Base-by-base conservation (phyloP, 2,329 filamentous ascomycete species). In the Fusarium sp. region DNA sequence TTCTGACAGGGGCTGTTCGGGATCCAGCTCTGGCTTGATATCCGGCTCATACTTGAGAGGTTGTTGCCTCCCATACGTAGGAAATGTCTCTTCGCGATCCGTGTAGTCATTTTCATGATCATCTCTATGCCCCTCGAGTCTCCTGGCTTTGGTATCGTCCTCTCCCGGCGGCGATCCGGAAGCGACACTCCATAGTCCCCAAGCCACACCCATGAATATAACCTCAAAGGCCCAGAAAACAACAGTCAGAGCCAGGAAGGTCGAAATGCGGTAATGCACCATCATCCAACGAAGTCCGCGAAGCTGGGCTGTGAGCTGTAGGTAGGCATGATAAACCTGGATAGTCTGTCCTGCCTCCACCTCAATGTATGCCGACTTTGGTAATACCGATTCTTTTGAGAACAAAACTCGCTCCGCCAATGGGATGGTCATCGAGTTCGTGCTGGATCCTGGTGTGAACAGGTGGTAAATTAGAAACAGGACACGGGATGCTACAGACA, bases 261-360 rank as follows among this genome's bases (percentile, higher is more conserved):
- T 89, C 3, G 89, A 78, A 37, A 96, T 75, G 14, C 91, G 89
- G 81, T 95, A 91, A 65, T 93, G 90, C 75, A 96, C 96, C 92
- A 99, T 97, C 58, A 94, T 74, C 89, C 92, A 96, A 50, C 91
- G 84, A 65, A 98, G 78, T 0, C 95, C 95, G 13, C 86, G 85
- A 69, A 98, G 89, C 55, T 89, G 86, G 7, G 95, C 94, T 28
- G 87, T 89, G 67, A 98, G 88, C 4, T 85, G 86, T 34, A 97
- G 84, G 16, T 81, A 82, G 6, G 88, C 90, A 21, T 83, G 82
- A 78, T 98, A 98, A 8, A 97, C 88, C 78, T 97, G 93, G 75
- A 98, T 85, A 6, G 83, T 83, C 70, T 89, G 85, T 7, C 87
- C 86, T 21, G 89, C 90, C 70, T 94, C 88, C 2, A 97, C 79